Evolutionary conservation across 352 stramenopile genomes (phyloP).

Genomic region (Globisporangium splendens): DNA sequence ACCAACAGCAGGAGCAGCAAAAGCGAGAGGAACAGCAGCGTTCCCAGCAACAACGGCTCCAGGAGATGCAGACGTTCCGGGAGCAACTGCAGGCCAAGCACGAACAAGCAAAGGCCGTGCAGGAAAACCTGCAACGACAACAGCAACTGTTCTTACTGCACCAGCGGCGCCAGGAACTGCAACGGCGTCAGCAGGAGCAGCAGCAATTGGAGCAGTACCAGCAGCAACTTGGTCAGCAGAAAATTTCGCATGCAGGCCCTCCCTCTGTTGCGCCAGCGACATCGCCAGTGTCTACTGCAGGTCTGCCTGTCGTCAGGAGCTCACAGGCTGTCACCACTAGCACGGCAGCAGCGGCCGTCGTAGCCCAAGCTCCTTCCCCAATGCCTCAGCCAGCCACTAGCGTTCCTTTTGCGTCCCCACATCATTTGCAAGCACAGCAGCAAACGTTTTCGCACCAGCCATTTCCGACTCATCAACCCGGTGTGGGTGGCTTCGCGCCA

Average conservation of each 20-base stretch:
- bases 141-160: conserved; percentile 7
- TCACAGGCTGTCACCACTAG: too few species aligned
- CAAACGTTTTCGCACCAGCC: neutral
- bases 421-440: neutral
- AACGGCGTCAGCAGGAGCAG: conserved; percentile 3
- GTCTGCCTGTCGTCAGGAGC: too few species aligned
- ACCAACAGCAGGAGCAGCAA: conserved; percentile 5
- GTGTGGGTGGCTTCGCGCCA: conserved; percentile 9
- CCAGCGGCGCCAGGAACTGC: conserved; percentile 8
- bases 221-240: neutral
- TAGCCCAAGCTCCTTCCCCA: too few species aligned
- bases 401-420: neutral
- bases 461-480: conserved; percentile 1
- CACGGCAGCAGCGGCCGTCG: too few species aligned
- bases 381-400: neutral
- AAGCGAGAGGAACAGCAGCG: conserved; percentile 2
- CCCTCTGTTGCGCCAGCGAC: neutral
- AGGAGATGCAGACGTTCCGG: conserved; percentile 2
- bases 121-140: conserved; percentile 8
- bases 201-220: conserved; percentile 2
- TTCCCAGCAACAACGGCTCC: conserved; percentile 6
- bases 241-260: neutral
- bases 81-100: conserved; percentile 8
- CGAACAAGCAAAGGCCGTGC: conserved; percentile 7
- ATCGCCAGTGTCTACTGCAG: too few species aligned